phyloP scores from a whole-genome alignment of 1,284 basidiomycete species.

The Sporisorium scitamineum region DNA sequence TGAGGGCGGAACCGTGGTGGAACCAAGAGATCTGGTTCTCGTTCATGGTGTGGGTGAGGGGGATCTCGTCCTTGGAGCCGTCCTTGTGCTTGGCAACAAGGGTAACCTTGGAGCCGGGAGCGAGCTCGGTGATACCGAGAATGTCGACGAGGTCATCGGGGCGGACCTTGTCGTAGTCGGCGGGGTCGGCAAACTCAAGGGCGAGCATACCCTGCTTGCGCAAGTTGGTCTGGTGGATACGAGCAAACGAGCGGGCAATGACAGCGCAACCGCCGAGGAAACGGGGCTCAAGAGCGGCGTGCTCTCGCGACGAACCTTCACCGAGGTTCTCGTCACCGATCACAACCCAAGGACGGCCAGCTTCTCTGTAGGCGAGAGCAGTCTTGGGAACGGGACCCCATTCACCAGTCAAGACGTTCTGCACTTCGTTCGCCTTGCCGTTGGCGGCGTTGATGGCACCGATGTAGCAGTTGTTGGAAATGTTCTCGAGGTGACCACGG shows the following conservation, averaged over 20 bases:
- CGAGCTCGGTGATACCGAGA: constrained; percentile 62
- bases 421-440: constrained; percentile 93
- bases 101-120: constrained; percentile 62
- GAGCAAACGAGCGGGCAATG: constrained; percentile 95
- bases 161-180: constrained; percentile 68
- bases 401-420: constrained; percentile 88
- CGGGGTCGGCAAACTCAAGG: constrained; percentile 63
- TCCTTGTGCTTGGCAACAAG: constrained; percentile 67
- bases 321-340: constrained; percentile 87
- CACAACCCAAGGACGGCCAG: constrained; percentile 94
- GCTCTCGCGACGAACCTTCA: constrained; percentile 97
- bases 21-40: constrained; percentile 69
- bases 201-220: constrained; percentile 73
- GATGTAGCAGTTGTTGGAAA: constrained; percentile 97
- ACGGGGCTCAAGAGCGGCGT: constrained; percentile 96
- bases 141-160: constrained; percentile 65
- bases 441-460: constrained; percentile 94
- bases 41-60: constrained; percentile 67
- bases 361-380: constrained; percentile 87
- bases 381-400: constrained; percentile 86
- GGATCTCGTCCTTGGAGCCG: constrained; percentile 63
- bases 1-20: constrained; percentile 67
- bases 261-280: constrained; percentile 95
- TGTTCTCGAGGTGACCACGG: constrained; percentile 98
- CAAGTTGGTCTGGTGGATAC: constrained; percentile 97